A percentile compares a stretch with the other conserved stretches of the same genome.
These are phyloP conservation scores for Kwoniella heveanensis DNA, from an alignment of 768 basidiomycete genomes.

Conservation along the genomic window DNA sequence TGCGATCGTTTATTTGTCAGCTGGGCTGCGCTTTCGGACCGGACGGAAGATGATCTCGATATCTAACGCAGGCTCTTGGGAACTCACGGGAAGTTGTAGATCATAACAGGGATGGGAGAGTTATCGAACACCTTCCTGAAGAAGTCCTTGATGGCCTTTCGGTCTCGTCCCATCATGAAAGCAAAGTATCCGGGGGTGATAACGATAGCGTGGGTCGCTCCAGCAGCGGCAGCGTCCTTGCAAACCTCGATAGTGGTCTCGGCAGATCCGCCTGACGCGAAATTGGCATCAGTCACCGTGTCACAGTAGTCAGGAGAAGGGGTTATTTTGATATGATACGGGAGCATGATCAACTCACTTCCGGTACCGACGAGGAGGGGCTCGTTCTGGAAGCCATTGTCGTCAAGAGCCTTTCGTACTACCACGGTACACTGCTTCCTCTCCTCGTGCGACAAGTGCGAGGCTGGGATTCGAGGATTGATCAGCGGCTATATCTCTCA, in stretches of 20 bases:
- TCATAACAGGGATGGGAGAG: conserved; percentile 64
- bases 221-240: conserved; percentile 73
- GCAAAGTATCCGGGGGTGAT: conserved; percentile 58
- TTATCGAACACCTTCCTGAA: conserved; percentile 61
- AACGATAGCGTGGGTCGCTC: conserved; percentile 78
- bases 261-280: conserved; percentile 63
- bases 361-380: conserved; percentile 82
- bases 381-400: conserved; percentile 68
- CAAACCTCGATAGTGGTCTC: conserved; percentile 73
- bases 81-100: conserved; percentile 83
- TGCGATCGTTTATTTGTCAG: too few species aligned
- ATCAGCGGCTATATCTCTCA: too few species aligned
- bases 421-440: conserved; percentile 58
- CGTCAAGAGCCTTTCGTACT: conserved; percentile 71
- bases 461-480: conserved; percentile 36
- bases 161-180: conserved; percentile 64
- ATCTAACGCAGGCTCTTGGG: too few species aligned
- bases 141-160: conserved; percentile 49
- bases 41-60: too few species aligned
- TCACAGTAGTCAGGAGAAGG: too few species aligned
- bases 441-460: conserved; percentile 53
- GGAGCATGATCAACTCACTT: conserved; percentile 55
- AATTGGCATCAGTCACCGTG: too few species aligned
- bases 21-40: too few species aligned
- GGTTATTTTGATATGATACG: too few species aligned